Percentiles rank a stretch among this genome's conserved stretches.
Conservation (phyloP, 2,329 filamentous ascomycete genomes). For the Tympanopsis confertula region DNA sequence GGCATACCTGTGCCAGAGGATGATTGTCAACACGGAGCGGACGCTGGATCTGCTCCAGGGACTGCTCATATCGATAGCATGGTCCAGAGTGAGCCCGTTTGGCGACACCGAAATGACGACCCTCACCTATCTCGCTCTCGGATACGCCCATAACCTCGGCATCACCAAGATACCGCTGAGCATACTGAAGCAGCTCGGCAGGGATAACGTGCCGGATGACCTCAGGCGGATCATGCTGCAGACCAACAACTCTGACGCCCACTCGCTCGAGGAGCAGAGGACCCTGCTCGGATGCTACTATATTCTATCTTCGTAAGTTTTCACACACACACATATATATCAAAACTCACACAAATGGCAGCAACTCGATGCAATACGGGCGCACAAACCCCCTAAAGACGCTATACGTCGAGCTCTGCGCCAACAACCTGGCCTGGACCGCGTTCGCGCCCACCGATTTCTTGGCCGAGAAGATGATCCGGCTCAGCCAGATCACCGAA, state of each 20-base stretch:
- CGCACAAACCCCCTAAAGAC: constrained; percentile 18
- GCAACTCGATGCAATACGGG: constrained; percentile 24
- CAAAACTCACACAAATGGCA: no score
- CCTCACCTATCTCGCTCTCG: constrained; percentile 25
- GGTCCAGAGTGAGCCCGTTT: constrained; percentile 22
- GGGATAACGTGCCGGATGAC: constrained; percentile 3
- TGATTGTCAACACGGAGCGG: constrained; percentile 26
- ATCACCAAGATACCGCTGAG: constrained; percentile 14
- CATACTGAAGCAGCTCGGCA: constrained; percentile 4
- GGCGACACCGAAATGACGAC: constrained; percentile 21
- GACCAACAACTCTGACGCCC: constrained; percentile 8
- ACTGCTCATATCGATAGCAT: constrained; percentile 29
- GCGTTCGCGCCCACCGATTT: constrained; percentile 15
- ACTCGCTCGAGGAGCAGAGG: constrained; percentile 23
- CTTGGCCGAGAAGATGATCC: constrained; percentile 18
- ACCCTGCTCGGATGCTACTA: constrained; percentile 26
- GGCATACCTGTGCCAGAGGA: constrained; percentile 26
- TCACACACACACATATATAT: not conserved
- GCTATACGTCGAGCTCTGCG: constrained; percentile 19
- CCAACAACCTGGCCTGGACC: constrained; percentile 14
- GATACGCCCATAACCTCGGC: constrained; percentile 26
- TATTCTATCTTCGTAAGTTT: constrained; percentile 22
- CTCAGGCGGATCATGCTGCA: constrained; percentile 7
- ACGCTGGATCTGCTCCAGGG: constrained; percentile 33
- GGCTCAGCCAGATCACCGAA: constrained; percentile 21